Evolutionary conservation across 2,329 filamentous ascomycete genomes (phyloP).

Genomic region (Monosporascus sp.): DNA sequence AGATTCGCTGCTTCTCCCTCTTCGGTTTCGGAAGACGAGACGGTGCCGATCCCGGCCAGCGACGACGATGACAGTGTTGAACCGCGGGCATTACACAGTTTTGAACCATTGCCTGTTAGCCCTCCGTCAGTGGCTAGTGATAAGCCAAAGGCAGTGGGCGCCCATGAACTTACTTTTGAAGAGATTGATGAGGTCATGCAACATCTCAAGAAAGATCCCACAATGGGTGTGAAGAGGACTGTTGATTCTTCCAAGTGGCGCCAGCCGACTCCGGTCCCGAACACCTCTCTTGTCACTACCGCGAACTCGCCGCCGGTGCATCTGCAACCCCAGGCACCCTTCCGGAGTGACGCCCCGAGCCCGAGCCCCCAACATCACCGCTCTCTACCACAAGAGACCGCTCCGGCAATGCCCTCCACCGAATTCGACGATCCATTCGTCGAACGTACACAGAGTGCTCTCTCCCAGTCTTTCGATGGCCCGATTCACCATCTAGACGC

Average conservation of each 20-base stretch:
- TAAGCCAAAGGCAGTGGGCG: constrained; percentile 17
- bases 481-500: constrained; percentile 60
- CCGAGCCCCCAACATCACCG: constrained; percentile 59
- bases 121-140: constrained; percentile 21
- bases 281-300: constrained; percentile 31
- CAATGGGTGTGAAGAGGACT: constrained; percentile 66
- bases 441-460: constrained; percentile 43
- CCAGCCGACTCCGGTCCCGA: constrained; percentile 36
- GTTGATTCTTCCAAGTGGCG: constrained; percentile 43
- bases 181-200: constrained; percentile 93
- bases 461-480: constrained; percentile 44
- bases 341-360: constrained; percentile 67
- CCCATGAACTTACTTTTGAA: constrained; percentile 56
- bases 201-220: constrained; percentile 68
- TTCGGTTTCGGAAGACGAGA: constrained; percentile 22
- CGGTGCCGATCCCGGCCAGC: constrained; percentile 2
- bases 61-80: constrained; percentile 7
- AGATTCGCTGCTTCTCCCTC: constrained; percentile 39
- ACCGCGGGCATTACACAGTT: constrained; percentile 26
- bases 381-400: constrained; percentile 40
- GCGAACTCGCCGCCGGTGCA: constrained; percentile 48
- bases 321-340: constrained; percentile 42
- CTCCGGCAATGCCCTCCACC: constrained; percentile 41
- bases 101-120: constrained; percentile 27
- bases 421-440: constrained; percentile 60